Base-by-base conservation (phyloP, 768 basidiomycete genomes). In the Crucibulum laeve region DNA sequence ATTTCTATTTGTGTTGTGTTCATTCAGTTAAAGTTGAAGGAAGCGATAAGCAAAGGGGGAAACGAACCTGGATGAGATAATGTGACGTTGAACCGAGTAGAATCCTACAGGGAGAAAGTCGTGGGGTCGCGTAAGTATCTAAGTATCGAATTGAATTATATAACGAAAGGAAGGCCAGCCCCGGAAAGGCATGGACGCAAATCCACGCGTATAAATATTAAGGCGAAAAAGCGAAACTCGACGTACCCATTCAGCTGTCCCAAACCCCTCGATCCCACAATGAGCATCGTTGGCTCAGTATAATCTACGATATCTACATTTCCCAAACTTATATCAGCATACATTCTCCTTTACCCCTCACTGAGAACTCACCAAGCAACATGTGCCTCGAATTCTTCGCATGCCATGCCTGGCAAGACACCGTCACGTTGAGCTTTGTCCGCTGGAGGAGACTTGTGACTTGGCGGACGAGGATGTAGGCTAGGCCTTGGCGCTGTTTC, bases 401-500 rank as follows among this genome's bases (percentile, higher is more conserved):
- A 52, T 98, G 94, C 80, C 94, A 88, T 22, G 94, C 93, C 65
- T 98, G 93, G 61, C 95, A 98, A 3, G 81, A 73, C 28, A 98
- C 80, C 0, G 80, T 82, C 22, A 96, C 88, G 48, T 97, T 82
- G 44, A 98, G 69, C 45, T 75, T 79, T 0, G 96, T 99, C 18
- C 96, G 84, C 62, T 96, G 92, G 26, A 99, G 73, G 13, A 98
- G 74, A 10, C 85, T 77, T 1, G 88, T 94, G 3, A 84, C 91
- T 65, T 96, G 94, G 23, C 93, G 84, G 40, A 85, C 77, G 25
- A 98, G 84, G 44, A 94, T 86, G 49, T 91, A 89, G 0, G 91
- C 85, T 15, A 91, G 67, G 1, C 82, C 87, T 77, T 94, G 91
- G 34, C 93, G 89, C 88, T 94, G 47, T 23, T 25, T 40, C 40